Conservation (phyloP, 2,329 filamentous ascomycete species). For the Penicillium expansum region DNA sequence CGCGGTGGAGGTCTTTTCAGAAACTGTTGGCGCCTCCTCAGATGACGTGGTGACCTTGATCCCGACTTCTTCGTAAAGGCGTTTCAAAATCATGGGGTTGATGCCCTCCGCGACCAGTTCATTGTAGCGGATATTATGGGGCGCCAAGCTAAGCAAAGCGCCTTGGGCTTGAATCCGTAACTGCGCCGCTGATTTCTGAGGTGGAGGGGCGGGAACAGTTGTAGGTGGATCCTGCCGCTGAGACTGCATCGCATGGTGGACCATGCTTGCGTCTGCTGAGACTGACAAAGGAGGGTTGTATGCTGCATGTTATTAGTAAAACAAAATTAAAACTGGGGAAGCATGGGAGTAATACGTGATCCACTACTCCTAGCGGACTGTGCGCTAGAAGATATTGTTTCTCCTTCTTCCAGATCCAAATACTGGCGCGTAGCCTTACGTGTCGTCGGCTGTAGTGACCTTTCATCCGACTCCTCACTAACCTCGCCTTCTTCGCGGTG, state of each 20-base stretch:
- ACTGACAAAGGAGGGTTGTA: slow-evolving; percentile 36
- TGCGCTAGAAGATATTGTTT: slow-evolving; percentile 22
- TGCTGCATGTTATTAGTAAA: slow-evolving; percentile 29
- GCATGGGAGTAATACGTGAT: slow-evolving; percentile 28
- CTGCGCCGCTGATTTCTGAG: slow-evolving; percentile 33
- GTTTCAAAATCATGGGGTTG: slow-evolving; percentile 59
- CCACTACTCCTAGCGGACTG: slow-evolving; percentile 28
- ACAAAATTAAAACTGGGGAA: not conserved
- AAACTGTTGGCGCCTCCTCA: not conserved
- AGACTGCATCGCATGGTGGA: slow-evolving; percentile 13
- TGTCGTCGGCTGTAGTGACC: not conserved
- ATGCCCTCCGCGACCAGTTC: slow-evolving; percentile 73
- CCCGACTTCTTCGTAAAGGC: slow-evolving; percentile 67
- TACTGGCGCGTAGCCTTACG: not conserved
- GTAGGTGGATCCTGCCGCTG: slow-evolving; percentile 6
- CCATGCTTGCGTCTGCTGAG: slow-evolving; percentile 18
- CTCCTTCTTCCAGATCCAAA: slow-evolving; percentile 28
- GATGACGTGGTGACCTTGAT: slow-evolving; percentile 44
- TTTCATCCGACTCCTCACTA: slow-evolving; percentile 60
- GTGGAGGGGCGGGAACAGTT: not conserved
- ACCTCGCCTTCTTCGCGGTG: slow-evolving; percentile 73
- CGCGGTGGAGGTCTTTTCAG: not conserved
- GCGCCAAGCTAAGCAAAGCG: slow-evolving; percentile 61
- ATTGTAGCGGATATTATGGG: slow-evolving; percentile 68
- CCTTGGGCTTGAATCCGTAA: slow-evolving; percentile 56